Evolutionary conservation across 306 rosid genomes (phyloP), one percentile per base, ranked within the genome.

Genomic region (Begonia loranthoides): DNA sequence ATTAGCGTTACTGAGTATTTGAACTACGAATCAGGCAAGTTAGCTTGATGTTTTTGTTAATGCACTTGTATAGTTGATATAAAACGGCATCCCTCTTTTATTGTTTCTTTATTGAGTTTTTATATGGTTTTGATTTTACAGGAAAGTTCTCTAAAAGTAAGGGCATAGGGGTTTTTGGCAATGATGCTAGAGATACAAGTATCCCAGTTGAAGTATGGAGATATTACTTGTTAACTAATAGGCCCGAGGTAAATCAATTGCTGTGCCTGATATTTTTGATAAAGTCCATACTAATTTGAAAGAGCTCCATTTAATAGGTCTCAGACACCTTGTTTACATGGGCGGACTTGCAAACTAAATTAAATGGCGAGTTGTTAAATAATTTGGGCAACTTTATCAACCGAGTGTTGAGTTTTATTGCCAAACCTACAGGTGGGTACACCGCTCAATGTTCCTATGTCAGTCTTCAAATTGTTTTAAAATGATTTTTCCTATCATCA

Each of bases 151-250:
- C 99, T 11, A 90, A 90, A 73, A 90, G 94, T 63, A 90, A 74
- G 77, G 99, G 99, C 40, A 17, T 82, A 2, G 99, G 99, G 40
- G 95, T 86, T 51, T 90, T 90, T 70, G 95, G 99, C 54, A 90
- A 90, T 34, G 92, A 86, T 77, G 99, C 73, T n/a, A 90, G 80
- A 69, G 99, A 86, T 61, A 86, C 99, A 64, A 63, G 63, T 58
- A 82, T 90, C 70, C 95, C 95, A 9, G 92, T 79, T 51, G 99
- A 90, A 78, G 99, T 82, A 40, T 90, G 99, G 99, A 75, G 99
- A 74, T 90, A 90, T 75, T 90, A 90, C 80, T 76, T 90, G 74
- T 84, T 90, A 17, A 83, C 80, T 33, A 90, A 90, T 64, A 76
- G 99, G 72, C 99, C 99, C 1, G 99, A 90, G 99, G 99, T 82